These are phyloP conservation scores for Phalaenopsis hybrid DNA, from an alignment of 116 monocot genomes.

Conservation along the genomic window DNA sequence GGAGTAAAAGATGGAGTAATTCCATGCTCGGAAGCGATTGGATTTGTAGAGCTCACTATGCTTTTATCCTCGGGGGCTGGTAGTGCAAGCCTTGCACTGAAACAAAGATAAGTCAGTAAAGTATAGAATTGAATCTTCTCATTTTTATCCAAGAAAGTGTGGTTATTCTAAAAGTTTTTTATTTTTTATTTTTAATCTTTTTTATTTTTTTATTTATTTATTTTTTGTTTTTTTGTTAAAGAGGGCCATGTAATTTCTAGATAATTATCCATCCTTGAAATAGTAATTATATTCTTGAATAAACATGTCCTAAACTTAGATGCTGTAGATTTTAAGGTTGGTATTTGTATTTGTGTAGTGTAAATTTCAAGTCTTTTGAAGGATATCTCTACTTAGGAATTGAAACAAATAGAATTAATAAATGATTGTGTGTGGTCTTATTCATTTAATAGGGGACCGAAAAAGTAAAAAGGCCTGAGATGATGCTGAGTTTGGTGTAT, in stretches of 20 bases:
- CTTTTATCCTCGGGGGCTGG: slow-evolving; percentile 45
- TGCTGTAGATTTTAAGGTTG: background rate
- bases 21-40: slow-evolving; percentile 7
- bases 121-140: background rate
- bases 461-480: background rate
- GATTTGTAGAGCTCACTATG: slow-evolving; percentile 20
- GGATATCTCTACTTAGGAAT: background rate
- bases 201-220: no score
- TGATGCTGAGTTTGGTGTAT: background rate
- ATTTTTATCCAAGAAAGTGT: background rate
- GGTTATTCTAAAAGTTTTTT: background rate
- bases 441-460: background rate
- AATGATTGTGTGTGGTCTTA: background rate
- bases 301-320: background rate
- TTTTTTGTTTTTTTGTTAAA: no score
- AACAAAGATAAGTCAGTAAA: slow-evolving; percentile 8
- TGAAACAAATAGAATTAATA: background rate
- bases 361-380: no score
- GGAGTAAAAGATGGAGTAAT: background rate
- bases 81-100: slow-evolving; percentile 45
- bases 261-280: background rate
- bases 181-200: no score
- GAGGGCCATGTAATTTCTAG: background rate
- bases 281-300: background rate
- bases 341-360: no score